phyloP scores from a whole-genome alignment of 257 asterid species.

The Solanum habrochaites region DNA sequence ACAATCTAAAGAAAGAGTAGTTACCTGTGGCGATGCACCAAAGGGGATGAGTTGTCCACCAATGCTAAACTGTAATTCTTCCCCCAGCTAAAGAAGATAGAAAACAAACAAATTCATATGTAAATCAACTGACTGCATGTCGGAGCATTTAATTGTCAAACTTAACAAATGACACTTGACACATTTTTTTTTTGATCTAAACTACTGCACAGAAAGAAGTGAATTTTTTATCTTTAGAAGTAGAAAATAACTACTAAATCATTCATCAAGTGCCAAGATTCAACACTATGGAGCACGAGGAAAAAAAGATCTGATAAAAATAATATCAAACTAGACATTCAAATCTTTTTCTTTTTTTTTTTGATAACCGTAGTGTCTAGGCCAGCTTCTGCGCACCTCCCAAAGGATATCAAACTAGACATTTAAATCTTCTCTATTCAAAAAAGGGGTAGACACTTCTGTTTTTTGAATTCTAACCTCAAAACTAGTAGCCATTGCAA shows the following conservation, averaged over 20 bases:
- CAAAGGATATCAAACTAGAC: not conserved
- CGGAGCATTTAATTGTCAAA: not conserved
- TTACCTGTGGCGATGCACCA: slow-evolving; percentile 81
- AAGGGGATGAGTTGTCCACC: slow-evolving; percentile 75
- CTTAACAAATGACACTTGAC: not conserved
- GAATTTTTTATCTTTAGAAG: not conserved
- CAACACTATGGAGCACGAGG: not conserved
- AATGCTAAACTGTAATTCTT: slow-evolving; percentile 55
- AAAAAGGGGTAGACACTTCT: not conserved
- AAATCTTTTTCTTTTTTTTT: too few species aligned
- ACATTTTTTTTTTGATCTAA: not conserved
- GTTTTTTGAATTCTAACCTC: not conserved
- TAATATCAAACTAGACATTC: not conserved
- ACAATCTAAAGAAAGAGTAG: not conserved
- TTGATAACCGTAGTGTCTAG: not conserved
- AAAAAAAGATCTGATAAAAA: not conserved
- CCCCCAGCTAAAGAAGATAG: slow-evolving; percentile 45
- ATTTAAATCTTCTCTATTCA: not conserved
- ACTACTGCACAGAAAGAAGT: not conserved
- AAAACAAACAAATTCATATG: not conserved
- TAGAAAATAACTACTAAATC: not conserved
- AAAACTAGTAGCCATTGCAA: not conserved
- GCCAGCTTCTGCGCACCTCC: not conserved
- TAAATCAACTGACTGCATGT: not conserved
- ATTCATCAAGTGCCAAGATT: not conserved